Base-by-base conservation (phyloP, 768 basidiomycete genomes). In the Leccinum broughii region DNA sequence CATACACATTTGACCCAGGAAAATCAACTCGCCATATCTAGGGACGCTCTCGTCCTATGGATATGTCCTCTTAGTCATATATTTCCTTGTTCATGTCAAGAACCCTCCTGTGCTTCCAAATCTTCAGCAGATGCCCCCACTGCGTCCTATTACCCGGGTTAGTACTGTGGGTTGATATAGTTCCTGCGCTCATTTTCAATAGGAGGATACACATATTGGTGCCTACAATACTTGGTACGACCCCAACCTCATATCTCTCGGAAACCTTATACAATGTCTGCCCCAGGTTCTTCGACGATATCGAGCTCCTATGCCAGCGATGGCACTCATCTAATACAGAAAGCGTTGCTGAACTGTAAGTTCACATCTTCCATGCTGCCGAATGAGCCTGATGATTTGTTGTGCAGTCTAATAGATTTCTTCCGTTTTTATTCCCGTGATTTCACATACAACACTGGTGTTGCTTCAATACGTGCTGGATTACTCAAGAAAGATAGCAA, bases 11-110 rank as follows among this genome's bases (percentile, higher is more conserved):
- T 48, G 32, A 34, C 50, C 2, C 67, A 93, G 92, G 77, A 95
- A 97, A 86, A 97, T 99, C 76, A 99, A 99, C 76, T 97, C 95
- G 54, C 95, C 96, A 11, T 99, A 98, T 76, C 87, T 93, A 69
- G 96, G 96, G 62, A 98, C 96, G 1, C 80, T 99, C 56, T 95
- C 93, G 57, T 96, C 95, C 56, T 98, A 99, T 72, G 96, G 96
- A 64, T 98, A 96, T 77, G 95, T 96, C 65, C 83, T 99, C 55
- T 89, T 99, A 75, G 96, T 98, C 74, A 93, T 99, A 68, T 97
- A 95, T 78, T 99, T 94, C 77, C 85, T 98, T 56, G 88, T 95
- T 51, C 97, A 99, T 75, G 95, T 98, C 78, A 96, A 97, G 80
- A 93, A 93, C 66, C 95, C 96, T 57, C 92, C 95, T 26, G 92